These are phyloP conservation scores for Acer negundo DNA, from an alignment of 345 rosid species.

Conservation along the genomic window DNA sequence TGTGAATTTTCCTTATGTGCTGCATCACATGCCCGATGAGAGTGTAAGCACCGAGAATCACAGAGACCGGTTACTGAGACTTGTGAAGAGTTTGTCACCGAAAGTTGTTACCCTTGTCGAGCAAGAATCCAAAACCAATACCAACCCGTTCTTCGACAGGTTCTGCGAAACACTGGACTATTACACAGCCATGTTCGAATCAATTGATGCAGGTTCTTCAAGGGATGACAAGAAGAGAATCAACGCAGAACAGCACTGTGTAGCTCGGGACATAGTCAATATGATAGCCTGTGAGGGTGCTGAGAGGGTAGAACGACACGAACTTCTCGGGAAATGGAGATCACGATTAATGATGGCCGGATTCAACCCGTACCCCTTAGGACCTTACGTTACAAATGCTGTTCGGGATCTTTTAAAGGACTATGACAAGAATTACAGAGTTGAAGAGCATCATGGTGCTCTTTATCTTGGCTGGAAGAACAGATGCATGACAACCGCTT, in stretches of 20 bases:
- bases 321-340: constrained; percentile 75
- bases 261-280: constrained; percentile 83
- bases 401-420: constrained; percentile 46
- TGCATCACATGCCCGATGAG: constrained; percentile 99
- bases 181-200: constrained; percentile 83
- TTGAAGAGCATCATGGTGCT: constrained; percentile 54
- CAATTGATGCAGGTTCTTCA: constrained; percentile 58
- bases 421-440: constrained; percentile 49
- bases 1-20: constrained; percentile 79
- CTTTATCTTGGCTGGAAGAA: constrained; percentile 68
- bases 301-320: constrained; percentile 87
- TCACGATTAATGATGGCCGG: constrained; percentile 70
- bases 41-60: constrained; percentile 78
- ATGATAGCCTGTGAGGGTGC: constrained; percentile 82
- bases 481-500: constrained; percentile 69
- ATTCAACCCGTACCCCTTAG: constrained; percentile 47
- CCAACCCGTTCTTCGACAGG: constrained; percentile 67
- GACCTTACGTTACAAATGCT: constrained; percentile 39
- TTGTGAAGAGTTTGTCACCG: constrained; percentile 84
- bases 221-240: constrained; percentile 68
- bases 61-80: constrained; percentile 74
- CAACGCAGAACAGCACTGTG: constrained; percentile 82
- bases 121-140: constrained; percentile 87
- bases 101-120: constrained; percentile 70
- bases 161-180: constrained; percentile 65